Base-by-base conservation (phyloP, 805 yeast genomes). In the Komagataella populi region DNA sequence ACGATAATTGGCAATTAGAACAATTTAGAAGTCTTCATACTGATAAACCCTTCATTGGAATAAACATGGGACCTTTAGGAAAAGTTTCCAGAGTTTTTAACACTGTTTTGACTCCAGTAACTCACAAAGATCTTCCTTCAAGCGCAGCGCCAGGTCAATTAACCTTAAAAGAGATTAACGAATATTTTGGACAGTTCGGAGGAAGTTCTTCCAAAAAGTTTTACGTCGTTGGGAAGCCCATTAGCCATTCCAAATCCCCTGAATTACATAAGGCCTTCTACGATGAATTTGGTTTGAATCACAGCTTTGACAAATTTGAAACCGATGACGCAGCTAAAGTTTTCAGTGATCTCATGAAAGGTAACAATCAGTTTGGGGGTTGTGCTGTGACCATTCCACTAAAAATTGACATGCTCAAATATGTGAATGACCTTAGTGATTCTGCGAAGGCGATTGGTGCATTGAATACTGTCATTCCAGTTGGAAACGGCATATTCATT, bases 321-420 rank as follows among this genome's bases (percentile, higher is more conserved):
- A 80, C 96, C 1, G 72, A 70, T 18, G 76, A 79, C 57, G 87
- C 83, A 7, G 61, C 63, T 2, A 73, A 71, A 49, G 90, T 87
- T 23, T 71, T 72, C 49, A 68, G 71, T 10, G 66, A 74, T 47
- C 63, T 89, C 51, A 69, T 80, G 53, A 62, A 70, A 44, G 39
- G n/a, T 30, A 64, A 64, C 17, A 65, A 77, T 14, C 61, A 69
- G 6, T 84, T 93, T 60, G 98, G 98, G 48, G 99, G 99, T n/a
- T 80, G 86, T 55, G 90, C 96, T 4, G 87, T 93, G 6, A 93
- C 99, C 1, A 91, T 91, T 62, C 99, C 99, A 3, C 72, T 91
- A 62, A 93, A 93, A 64, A 62, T 88, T 51, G 95, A 84, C 53
- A 81, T 91, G 55, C 80, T 86, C 70, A 72, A 80, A 57, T 76